Evolutionary conservation across 345 rosid genomes (phyloP), one percentile per base, ranked within the genome.

Genomic region (Populus ilicifolia): DNA sequence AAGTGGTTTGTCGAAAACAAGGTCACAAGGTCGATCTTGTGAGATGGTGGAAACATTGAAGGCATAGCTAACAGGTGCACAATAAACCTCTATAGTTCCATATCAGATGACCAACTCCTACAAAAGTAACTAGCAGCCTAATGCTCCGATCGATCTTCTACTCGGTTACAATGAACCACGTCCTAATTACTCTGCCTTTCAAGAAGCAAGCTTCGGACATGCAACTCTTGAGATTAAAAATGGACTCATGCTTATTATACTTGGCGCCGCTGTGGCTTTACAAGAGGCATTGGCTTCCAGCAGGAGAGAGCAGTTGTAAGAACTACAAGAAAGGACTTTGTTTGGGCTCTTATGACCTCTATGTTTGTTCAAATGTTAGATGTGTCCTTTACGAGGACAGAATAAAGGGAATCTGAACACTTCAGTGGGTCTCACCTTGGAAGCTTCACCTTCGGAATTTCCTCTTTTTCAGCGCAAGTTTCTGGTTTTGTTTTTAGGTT

Each of bases 21-120:
- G 29, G 29, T 27, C 29, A 27, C 1, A 27, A 27, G 36, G 36
- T 33, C 36, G 36, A 33, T 10, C 29, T 35, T 11, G 6, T 10
- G 88, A 12, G 86, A 85, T 73, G 86, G 88, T 44, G 86, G 88
- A 46, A 85, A 85, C 61, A 70, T 83, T 43, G 86, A 85, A 81
- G 86, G 88, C 56, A 7, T 83, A 63, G 88, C 88, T 18, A 27
- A 78, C 38, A 77, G 67, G 84, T 83, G 43, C 8, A 39, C 43
- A 25, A 11, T n/a, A 39, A 36, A 23, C 41, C 61, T 36, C 30
- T 61, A 30, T 54, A 54, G 18, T 54, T 54, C 61, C n/a, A 18
- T 54, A 33, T 33, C 36, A 33, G 36, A 33, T 33, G 36, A 33
- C 36, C 5, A 5, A 33, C 61, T 54, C 2, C 61, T 54, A 17